A percentile compares a stretch with the other conserved stretches of the same genome.
phyloP scores from a whole-genome alignment of 345 rosid species.

The Eucalyptus melliodora region DNA sequence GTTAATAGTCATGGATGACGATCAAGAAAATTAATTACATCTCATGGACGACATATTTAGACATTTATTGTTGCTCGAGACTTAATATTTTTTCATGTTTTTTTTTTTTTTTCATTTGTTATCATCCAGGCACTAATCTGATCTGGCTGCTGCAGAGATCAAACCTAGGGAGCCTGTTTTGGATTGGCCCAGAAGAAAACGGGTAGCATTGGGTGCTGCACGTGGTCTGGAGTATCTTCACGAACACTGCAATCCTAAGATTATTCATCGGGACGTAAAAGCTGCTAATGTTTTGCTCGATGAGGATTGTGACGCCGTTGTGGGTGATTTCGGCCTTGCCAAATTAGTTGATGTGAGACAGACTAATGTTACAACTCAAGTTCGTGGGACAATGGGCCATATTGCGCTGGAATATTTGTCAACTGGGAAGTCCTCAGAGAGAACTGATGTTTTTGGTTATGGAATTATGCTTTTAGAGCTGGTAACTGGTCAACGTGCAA shows the following conservation, averaged over 20 bases:
- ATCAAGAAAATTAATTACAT: neutral
- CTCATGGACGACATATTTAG: neutral
- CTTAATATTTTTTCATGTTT: neutral
- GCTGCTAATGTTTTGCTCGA: slow-evolving; percentile 93
- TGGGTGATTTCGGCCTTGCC: slow-evolving; percentile 95
- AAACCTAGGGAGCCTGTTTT: slow-evolving; percentile 74
- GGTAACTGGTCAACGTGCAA: slow-evolving; percentile 97
- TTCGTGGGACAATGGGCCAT: slow-evolving; percentile 99
- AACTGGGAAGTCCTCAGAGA: slow-evolving; percentile 90
- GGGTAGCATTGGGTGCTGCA: slow-evolving; percentile 83
- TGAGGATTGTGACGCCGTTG: slow-evolving; percentile 92
- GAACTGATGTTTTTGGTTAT: slow-evolving; percentile 95
- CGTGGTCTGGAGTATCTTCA: slow-evolving; percentile 97
- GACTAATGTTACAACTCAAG: slow-evolving; percentile 91
- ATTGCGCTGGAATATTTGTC: slow-evolving; percentile 96
- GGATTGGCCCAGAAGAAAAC: slow-evolving; percentile 76
- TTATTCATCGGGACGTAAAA: slow-evolving; percentile 93
- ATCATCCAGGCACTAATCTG: neutral
- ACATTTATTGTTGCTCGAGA: neutral
- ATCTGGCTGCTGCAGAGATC: slow-evolving; percentile 39
- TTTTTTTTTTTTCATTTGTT: neutral
- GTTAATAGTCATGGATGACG: neutral
- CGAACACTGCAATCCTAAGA: slow-evolving; percentile 93
- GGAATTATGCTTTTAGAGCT: slow-evolving; percentile 95
- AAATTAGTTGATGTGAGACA: slow-evolving; percentile 85